These are phyloP conservation scores for Baeospora myosura DNA, from an alignment of 1,284 basidiomycete species.

Conservation along the genomic window DNA sequence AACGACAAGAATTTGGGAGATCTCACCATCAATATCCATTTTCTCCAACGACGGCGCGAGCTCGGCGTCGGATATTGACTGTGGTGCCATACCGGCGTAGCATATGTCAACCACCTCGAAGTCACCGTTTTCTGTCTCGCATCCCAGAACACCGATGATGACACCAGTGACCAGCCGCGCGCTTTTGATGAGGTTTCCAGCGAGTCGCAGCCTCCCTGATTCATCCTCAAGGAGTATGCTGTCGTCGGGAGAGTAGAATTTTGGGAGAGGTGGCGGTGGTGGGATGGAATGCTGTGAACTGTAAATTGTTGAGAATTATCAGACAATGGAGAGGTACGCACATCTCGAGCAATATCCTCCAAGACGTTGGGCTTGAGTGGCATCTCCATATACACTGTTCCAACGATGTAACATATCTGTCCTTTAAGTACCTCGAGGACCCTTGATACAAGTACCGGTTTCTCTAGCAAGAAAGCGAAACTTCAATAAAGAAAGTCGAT, in stretches of 20 bases:
- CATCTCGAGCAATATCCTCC: slow-evolving; percentile 89
- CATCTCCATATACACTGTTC: slow-evolving; percentile 98
- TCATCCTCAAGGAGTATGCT: slow-evolving; percentile 91
- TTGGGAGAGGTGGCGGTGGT: slow-evolving; percentile 66
- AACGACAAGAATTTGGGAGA: slow-evolving; percentile 9
- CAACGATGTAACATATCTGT: slow-evolving; percentile 84
- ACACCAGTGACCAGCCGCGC: slow-evolving; percentile 81
- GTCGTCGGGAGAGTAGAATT: slow-evolving; percentile 77
- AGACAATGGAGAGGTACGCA: slow-evolving; percentile 32
- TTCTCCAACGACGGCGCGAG: slow-evolving; percentile 26
- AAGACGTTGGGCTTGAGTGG: slow-evolving; percentile 95
- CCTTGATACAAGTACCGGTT: slow-evolving; percentile 70
- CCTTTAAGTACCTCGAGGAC: slow-evolving; percentile 87
- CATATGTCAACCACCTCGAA: slow-evolving; percentile 93
- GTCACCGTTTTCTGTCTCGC: slow-evolving; percentile 84
- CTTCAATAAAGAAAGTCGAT: slow-evolving; percentile 4
- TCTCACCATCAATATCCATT: slow-evolving; percentile 44
- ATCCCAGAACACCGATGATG: slow-evolving; percentile 84
- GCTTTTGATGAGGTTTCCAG: slow-evolving; percentile 57
- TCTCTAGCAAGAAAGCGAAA: slow-evolving; percentile 35
- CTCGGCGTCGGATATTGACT: slow-evolving; percentile 31
- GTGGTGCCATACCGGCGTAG: slow-evolving; percentile 75
- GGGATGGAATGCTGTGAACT: slow-evolving; percentile 76
- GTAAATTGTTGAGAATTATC: slow-evolving; percentile 1
- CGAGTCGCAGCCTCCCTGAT: slow-evolving; percentile 83